Base-by-base conservation (phyloP, 805 yeast species). In the Dipodascopsis uninucleata region DNA sequence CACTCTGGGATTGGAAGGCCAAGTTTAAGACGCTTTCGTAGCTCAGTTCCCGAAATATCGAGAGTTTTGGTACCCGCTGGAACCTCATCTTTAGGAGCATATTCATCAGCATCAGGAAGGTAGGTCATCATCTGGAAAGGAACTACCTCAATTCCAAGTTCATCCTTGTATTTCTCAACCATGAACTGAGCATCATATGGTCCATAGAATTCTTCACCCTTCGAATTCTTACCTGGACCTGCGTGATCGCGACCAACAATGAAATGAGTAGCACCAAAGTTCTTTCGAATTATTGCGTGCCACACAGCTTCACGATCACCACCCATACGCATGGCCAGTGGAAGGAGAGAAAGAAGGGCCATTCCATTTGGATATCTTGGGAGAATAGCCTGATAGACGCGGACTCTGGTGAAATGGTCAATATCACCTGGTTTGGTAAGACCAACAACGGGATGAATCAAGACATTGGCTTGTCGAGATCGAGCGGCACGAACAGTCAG, bases 191-290 rank as follows among this genome's bases (percentile, higher is more conserved):
- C 97, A 64, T 89, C 97, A 64, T 89, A 90, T 10, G 97, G 96
- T 17, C 97, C 97, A 64, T 89, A 89, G 71, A 89, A 88, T 54
- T 90, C 96, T 41, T 78, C 88, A 52, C 97, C 97, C 62, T 82
- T 73, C 47, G 96, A 86, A 77, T 78, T 78, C 48, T 71, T 68
- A 53, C 97, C 97, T 17, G 97, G 97, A 49, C 97, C 97, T 41
- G 97, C 97, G 63, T 89, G 97, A 68, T 89, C 97, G 74, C 97
- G 83, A 50, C 97, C 97, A 38, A 89, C 96, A 61, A 89, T 89
- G 72, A 90, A 90, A 66, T 90, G 97, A 41, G 96, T 84, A 44
- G 95, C 96, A 63, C 97, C 97, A 64, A 82, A 88, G 71, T 89
- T 89, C 74, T 87, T 86, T 70, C 97, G 84, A 65, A 89, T 89